These are phyloP conservation scores for Sporothrix variecibatus DNA, from an alignment of 2,329 filamentous ascomycete genomes.

Conservation along the genomic window DNA sequence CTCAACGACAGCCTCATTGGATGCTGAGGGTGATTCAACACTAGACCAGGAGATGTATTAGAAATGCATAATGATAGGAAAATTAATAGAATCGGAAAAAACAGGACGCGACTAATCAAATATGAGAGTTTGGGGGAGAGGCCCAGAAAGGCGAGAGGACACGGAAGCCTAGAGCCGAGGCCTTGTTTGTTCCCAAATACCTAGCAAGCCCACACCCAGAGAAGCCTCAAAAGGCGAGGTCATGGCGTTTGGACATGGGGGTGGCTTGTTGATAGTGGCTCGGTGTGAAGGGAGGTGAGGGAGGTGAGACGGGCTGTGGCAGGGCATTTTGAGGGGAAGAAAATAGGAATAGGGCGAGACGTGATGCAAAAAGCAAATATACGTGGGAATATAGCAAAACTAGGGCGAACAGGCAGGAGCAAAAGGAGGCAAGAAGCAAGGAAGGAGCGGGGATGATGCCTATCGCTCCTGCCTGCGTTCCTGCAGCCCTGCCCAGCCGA, in stretches of 20 bases:
- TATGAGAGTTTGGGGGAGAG: not conserved
- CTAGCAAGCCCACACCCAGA: not conserved
- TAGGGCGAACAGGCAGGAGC: not conserved
- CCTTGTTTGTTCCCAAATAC: not conserved
- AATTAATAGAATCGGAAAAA: not conserved
- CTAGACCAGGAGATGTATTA: slow-evolving; percentile 5
- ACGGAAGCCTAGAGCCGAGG: not conserved
- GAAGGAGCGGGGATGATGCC: not conserved
- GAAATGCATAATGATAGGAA: not conserved
- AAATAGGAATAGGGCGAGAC: not conserved
- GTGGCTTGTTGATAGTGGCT: not conserved
- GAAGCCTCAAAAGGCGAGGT: not conserved
- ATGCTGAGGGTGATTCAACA: slow-evolving; percentile 24
- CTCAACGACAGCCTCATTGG: slow-evolving; percentile 39
- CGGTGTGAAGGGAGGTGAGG: slow-evolving; percentile 1
- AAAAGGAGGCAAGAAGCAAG: not conserved
- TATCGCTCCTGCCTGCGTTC: slow-evolving; percentile 1
- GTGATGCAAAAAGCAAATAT: not conserved
- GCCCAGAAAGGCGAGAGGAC: not conserved
- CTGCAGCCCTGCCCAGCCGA: not conserved
- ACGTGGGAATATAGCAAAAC: not conserved
- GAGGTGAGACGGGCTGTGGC: not conserved
- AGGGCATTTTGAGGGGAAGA: not conserved
- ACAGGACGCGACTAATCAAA: not conserved
- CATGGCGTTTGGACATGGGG: not conserved